Percentiles rank a stretch among this genome's conserved stretches.
Evolutionary conservation across 352 stramenopile genomes (phyloP).

Genomic region (Aphanomyces cochlioides): DNA sequence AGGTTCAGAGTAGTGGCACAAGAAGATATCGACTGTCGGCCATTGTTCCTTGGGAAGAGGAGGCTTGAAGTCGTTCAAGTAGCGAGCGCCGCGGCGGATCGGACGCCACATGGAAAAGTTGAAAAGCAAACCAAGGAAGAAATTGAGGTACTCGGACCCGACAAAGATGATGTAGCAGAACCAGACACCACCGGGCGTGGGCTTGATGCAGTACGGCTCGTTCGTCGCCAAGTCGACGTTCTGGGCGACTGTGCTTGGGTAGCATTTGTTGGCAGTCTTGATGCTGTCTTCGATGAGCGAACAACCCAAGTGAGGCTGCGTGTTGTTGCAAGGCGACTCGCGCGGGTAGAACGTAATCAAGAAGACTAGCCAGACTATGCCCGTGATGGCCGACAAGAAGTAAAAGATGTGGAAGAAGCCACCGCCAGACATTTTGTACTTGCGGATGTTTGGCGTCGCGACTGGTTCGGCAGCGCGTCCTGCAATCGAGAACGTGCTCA

Average conservation of each 20-base stretch:
- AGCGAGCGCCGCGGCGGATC: constrained; percentile 81
- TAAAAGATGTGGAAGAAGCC: constrained; percentile 85
- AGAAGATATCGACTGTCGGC: constrained; percentile 83
- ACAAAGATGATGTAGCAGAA: constrained; percentile 85
- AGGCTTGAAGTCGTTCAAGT: constrained; percentile 88
- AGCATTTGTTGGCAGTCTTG: constrained; percentile 44
- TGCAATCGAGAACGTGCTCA: constrained; percentile 86
- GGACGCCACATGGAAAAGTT: constrained; percentile 90
- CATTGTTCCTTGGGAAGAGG: constrained; percentile 85
- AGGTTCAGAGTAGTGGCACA: constrained; percentile 90
- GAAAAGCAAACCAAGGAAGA: constrained; percentile 81
- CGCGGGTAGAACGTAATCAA: constrained; percentile 79
- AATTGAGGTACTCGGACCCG: constrained; percentile 85
- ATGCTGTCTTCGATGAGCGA: constrained; percentile 49
- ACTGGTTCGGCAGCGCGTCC: constrained; percentile 82
- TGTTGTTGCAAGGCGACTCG: constrained; percentile 70
- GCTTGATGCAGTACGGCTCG: constrained; percentile 78
- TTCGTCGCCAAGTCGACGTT: constrained; percentile 62
- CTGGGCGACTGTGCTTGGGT: constrained; percentile 41
- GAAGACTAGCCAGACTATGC: constrained; percentile 78
- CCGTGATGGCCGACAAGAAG: constrained; percentile 58
- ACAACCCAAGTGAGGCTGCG: constrained; percentile 68
- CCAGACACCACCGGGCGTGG: constrained; percentile 61
- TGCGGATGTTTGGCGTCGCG: constrained; percentile 86
- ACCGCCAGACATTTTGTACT: constrained; percentile 87